A percentile compares a stretch with the other conserved stretches of the same genome.
Conservation (phyloP, 345 rosid genomes). For the Eucalyptus brandiana region DNA sequence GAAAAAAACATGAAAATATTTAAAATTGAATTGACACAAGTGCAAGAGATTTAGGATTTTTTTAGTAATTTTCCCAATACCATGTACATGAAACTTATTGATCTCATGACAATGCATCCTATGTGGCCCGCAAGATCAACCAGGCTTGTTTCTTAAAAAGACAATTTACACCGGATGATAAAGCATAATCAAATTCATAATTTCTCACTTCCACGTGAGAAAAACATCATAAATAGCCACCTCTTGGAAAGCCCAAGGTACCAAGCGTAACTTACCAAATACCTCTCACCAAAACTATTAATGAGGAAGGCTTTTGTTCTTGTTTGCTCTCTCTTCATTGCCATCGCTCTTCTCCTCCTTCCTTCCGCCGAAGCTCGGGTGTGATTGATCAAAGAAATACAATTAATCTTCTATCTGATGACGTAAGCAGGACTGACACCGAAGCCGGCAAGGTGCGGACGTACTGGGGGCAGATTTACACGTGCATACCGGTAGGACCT, state of each 20-base stretch:
- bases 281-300: background rate
- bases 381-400: background rate
- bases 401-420: background rate
- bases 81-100: too few species aligned
- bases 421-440: background rate
- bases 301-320: background rate
- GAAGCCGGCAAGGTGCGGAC: too few species aligned
- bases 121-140: background rate
- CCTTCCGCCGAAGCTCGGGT: background rate
- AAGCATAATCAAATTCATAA: background rate
- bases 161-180: background rate
- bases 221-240: background rate
- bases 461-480: too few species aligned
- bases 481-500: too few species aligned
- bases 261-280: background rate
- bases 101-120: background rate
- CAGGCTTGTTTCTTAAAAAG: background rate
- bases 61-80: too few species aligned
- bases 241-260: background rate
- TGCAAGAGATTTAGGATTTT: too few species aligned
- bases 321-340: background rate
- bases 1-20: too few species aligned
- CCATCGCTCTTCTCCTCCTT: background rate
- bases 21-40: too few species aligned
- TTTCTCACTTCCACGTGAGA: background rate